These are phyloP conservation scores for Marsdenia floribunda DNA, from an alignment of 257 asterid species.

Conservation along the genomic window DNA sequence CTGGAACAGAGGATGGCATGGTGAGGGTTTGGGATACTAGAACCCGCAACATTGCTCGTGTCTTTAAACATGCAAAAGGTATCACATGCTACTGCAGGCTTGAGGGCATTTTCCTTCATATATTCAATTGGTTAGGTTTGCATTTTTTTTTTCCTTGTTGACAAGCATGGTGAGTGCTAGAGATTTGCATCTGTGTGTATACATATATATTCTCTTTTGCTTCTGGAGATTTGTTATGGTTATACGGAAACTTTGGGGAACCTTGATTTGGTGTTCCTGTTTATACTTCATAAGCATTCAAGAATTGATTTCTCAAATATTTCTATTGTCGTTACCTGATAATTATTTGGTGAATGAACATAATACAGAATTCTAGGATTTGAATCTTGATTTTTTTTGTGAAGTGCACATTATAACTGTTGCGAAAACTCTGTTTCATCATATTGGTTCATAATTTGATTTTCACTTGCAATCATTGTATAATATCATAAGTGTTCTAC, in stretches of 20 bases:
- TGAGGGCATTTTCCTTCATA: not conserved
- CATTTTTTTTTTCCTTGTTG: not conserved
- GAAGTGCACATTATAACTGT: not conserved
- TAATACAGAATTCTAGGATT: not conserved
- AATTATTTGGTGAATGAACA: not conserved
- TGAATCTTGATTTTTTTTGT: not conserved
- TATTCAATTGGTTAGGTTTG: not conserved
- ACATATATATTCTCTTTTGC: not conserved
- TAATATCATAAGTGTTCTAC: not conserved
- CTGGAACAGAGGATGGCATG: slow-evolving; percentile 95
- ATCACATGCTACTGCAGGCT: slow-evolving; percentile 1
- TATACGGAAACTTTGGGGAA: not conserved
- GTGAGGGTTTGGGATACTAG: slow-evolving; percentile 84
- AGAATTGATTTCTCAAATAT: not conserved
- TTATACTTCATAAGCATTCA: not conserved
- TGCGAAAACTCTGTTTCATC: not conserved
- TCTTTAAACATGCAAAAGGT: slow-evolving; percentile 77
- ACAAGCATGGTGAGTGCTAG: not conserved
- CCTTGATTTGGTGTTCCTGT: not conserved
- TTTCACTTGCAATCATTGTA: not conserved
- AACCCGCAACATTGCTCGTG: slow-evolving; percentile 54
- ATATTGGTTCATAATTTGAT: not conserved
- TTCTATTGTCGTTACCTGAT: not conserved
- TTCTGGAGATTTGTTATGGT: not conserved
- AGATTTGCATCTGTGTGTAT: not conserved